phyloP scores from a whole-genome alignment of 768 basidiomycete species.

The Postia placenta region DNA sequence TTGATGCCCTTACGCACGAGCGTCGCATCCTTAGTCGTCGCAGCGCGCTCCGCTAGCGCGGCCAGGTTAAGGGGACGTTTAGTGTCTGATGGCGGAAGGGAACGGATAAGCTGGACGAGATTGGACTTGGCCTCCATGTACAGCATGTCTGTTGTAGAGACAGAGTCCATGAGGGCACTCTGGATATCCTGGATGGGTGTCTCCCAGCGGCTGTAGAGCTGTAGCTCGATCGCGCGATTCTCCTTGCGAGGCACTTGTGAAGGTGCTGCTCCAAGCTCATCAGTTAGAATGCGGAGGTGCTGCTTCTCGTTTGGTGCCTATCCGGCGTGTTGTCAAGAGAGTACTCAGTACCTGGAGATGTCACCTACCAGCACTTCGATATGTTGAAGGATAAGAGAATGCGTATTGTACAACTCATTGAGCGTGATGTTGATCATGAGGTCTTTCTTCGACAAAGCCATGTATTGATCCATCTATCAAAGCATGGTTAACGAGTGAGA shows the following conservation, averaged over 20 bases:
- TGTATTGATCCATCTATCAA: constrained; percentile 96
- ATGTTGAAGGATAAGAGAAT: constrained; percentile 91
- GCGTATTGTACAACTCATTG: constrained; percentile 99
- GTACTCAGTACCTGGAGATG: too few species aligned
- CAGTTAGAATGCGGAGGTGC: constrained; percentile 92
- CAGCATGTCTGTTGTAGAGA: constrained; percentile 96
- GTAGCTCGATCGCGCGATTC: constrained; percentile 88
- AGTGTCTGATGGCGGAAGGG: constrained; percentile 78
- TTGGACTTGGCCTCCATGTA: constrained; percentile 99
- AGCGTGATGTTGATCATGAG: constrained; percentile 96
- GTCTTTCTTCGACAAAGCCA: constrained; percentile 99
- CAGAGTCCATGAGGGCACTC: constrained; percentile 92
- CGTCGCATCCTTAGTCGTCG: constrained; percentile 94
- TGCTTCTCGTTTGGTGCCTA: constrained; percentile 98
- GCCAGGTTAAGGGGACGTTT: constrained; percentile 86
- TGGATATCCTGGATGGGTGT: constrained; percentile 98
- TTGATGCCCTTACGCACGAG: constrained; percentile 98
- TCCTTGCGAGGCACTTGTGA: constrained; percentile 97
- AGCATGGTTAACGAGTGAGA: background rate
- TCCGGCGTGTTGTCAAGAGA: too few species aligned
- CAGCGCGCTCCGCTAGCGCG: constrained; percentile 88
- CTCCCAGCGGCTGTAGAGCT: constrained; percentile 97
- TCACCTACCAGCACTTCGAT: constrained; percentile 88
- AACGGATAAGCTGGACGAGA: constrained; percentile 95
- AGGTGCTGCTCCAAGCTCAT: constrained; percentile 92